Percentiles rank a stretch among this genome's conserved stretches.
Conservation (phyloP, 768 basidiomycete genomes). For the Rickenella mellea region DNA sequence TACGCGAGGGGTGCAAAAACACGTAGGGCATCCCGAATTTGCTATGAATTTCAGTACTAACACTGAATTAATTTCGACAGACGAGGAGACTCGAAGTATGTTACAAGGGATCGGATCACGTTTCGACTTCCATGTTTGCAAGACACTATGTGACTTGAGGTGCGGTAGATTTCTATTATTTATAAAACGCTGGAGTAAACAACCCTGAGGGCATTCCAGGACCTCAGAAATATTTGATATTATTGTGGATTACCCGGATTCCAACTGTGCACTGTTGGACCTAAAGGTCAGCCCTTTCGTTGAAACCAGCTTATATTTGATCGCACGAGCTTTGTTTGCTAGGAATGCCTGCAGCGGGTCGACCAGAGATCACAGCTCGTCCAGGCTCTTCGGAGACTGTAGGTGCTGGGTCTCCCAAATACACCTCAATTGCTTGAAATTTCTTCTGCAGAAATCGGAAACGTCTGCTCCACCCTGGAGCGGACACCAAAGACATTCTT, state of each 20-base stretch:
- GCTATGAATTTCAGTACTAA: slow-evolving; percentile 1
- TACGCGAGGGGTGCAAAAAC: slow-evolving; percentile 60
- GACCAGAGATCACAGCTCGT: slow-evolving; percentile 75
- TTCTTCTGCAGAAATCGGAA: slow-evolving; percentile 56
- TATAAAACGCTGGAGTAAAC: neutral
- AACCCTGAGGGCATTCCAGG: slow-evolving; percentile 21
- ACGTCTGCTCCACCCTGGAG: slow-evolving; percentile 90
- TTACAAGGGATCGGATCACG: slow-evolving; percentile 70
- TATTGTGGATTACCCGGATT: slow-evolving; percentile 90
- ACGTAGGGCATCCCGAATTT: slow-evolving; percentile 26
- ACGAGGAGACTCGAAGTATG: slow-evolving; percentile 63
- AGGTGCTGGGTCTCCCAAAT: slow-evolving; percentile 16
- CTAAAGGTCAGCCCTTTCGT: slow-evolving; percentile 46
- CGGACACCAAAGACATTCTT: slow-evolving; percentile 87
- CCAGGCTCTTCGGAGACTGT: slow-evolving; percentile 73
- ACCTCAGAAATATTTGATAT: slow-evolving; percentile 90
- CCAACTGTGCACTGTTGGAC: slow-evolving; percentile 75
- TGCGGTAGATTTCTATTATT: slow-evolving; percentile 22
- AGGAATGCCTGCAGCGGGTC: slow-evolving; percentile 76
- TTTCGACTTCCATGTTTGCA: slow-evolving; percentile 90
- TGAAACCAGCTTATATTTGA: neutral
- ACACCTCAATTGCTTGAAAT: slow-evolving; percentile 3
- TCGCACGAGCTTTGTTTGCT: slow-evolving; percentile 2
- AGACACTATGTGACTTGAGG: slow-evolving; percentile 83
- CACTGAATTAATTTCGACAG: slow-evolving; percentile 24